These are phyloP conservation scores for Annulohypoxylon bovei DNA, from an alignment of 495 filamentous ascomycete genomes.

Conservation along the genomic window DNA sequence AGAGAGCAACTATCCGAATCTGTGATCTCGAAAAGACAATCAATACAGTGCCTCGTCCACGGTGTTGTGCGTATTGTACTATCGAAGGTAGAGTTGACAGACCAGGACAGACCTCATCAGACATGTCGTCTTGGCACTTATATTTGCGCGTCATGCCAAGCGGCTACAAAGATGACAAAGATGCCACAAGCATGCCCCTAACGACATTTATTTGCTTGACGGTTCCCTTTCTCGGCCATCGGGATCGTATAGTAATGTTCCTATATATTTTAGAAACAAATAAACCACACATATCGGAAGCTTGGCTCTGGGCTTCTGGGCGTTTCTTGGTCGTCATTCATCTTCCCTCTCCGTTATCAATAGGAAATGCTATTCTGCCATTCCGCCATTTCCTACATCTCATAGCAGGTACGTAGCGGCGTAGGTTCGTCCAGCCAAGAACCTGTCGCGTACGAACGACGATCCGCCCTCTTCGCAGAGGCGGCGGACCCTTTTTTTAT, in stretches of 20 bases:
- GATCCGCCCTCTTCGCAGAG: conserved; percentile 28
- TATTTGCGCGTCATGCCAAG: conserved; percentile 41
- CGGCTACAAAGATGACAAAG: conserved; percentile 26
- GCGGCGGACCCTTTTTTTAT: conserved; percentile 23
- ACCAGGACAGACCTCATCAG: conserved; percentile 24
- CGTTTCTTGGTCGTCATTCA: conserved; percentile 18
- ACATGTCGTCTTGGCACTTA: conserved; percentile 37
- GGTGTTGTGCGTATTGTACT: conserved; percentile 4
- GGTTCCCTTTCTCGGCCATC: conserved; percentile 21
- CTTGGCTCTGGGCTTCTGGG: conserved; percentile 27
- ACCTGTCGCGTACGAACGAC: conserved; percentile 10
- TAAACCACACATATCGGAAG: conserved; percentile 48
- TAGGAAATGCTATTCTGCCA: not conserved
- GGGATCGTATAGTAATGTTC: conserved; percentile 20
- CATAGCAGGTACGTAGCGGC: not conserved
- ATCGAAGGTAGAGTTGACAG: not conserved
- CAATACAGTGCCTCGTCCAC: conserved; percentile 23
- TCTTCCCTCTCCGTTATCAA: conserved; percentile 21
- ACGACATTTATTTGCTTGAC: conserved; percentile 8
- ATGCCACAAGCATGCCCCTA: conserved; percentile 26
- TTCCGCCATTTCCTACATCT: not conserved
- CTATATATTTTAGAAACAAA: conserved; percentile 42
- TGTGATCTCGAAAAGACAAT: conserved; percentile 3
- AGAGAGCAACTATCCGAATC: conserved; percentile 10
- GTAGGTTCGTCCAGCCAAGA: conserved; percentile 17